phyloP scores from a whole-genome alignment of 805 yeast species.

The Candida sakaeoensis region DNA sequence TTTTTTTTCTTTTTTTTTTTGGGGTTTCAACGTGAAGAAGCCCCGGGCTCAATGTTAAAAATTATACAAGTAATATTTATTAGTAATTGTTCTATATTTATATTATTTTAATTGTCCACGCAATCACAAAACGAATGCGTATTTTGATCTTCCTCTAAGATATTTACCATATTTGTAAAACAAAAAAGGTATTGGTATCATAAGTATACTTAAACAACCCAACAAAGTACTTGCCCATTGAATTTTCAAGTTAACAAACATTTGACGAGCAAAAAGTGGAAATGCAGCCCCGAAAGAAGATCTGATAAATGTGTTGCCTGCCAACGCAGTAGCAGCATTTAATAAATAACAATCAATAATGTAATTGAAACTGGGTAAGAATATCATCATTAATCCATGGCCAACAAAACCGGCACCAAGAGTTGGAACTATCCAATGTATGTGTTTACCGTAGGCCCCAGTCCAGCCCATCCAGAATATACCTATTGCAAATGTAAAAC shows the following conservation, averaged over 20 bases:
- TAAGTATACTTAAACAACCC: slow-evolving; percentile 48
- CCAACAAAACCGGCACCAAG: slow-evolving; percentile 42
- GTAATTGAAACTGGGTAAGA: slow-evolving; percentile 58
- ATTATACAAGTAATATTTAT: too few species aligned
- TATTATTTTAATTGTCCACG: background rate
- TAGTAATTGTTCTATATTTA: too few species aligned
- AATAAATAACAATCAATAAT: slow-evolving; percentile 57
- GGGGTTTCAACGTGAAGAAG: too few species aligned
- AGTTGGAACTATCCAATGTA: slow-evolving; percentile 74
- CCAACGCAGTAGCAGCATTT: slow-evolving; percentile 61
- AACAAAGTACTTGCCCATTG: slow-evolving; percentile 55
- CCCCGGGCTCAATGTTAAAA: background rate
- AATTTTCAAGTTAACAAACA: slow-evolving; percentile 48
- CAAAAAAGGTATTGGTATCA: slow-evolving; percentile 56
- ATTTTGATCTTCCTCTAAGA: slow-evolving; percentile 18
- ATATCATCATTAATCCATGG: slow-evolving; percentile 50
- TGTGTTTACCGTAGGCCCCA: slow-evolving; percentile 65
- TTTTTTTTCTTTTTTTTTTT: too few species aligned
- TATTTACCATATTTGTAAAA: slow-evolving; percentile 48
- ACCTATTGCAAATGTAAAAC: slow-evolving; percentile 70
- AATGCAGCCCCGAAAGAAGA: slow-evolving; percentile 58
- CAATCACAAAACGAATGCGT: slow-evolving; percentile 28
- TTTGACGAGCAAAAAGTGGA: slow-evolving; percentile 54
- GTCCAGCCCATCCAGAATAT: slow-evolving; percentile 87
- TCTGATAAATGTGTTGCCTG: slow-evolving; percentile 59